Percentiles rank a stretch among this genome's conserved stretches.
These are phyloP conservation scores for Heritiera fomes DNA, from an alignment of 345 rosid genomes.

Conservation along the genomic window DNA sequence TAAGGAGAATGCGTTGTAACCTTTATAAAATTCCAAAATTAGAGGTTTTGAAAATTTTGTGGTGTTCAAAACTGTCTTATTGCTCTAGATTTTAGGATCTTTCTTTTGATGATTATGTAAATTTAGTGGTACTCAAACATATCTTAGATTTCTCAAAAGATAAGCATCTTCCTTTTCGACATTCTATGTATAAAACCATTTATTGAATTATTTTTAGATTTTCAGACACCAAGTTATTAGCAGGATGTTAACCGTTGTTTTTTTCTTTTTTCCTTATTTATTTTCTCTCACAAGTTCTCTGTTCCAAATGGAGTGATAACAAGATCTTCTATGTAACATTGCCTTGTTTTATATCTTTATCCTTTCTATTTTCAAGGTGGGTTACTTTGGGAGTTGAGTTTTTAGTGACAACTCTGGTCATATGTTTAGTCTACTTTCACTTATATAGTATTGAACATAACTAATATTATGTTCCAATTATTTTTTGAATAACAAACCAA, in stretches of 20 bases:
- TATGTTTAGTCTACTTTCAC: not conserved
- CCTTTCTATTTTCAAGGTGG: not conserved
- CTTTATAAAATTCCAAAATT: not conserved
- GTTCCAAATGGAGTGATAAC: not conserved
- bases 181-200: not conserved
- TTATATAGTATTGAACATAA: not conserved
- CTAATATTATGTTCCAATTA: not conserved
- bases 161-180: not conserved
- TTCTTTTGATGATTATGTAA: not conserved
- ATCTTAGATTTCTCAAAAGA: not conserved
- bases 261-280: not conserved
- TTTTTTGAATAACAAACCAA: not conserved
- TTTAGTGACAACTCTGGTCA: not conserved
- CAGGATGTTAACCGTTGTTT: not conserved
- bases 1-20: not conserved
- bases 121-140: not conserved
- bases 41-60: not conserved
- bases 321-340: not conserved
- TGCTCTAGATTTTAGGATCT: not conserved
- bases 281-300: not conserved
- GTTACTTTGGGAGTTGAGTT: not conserved
- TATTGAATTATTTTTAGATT: no score
- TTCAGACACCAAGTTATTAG: not conserved
- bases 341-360: not conserved
- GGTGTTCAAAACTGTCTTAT: not conserved